Conservation (phyloP, 805 yeast species). For the Nakazawaea siamensis region DNA sequence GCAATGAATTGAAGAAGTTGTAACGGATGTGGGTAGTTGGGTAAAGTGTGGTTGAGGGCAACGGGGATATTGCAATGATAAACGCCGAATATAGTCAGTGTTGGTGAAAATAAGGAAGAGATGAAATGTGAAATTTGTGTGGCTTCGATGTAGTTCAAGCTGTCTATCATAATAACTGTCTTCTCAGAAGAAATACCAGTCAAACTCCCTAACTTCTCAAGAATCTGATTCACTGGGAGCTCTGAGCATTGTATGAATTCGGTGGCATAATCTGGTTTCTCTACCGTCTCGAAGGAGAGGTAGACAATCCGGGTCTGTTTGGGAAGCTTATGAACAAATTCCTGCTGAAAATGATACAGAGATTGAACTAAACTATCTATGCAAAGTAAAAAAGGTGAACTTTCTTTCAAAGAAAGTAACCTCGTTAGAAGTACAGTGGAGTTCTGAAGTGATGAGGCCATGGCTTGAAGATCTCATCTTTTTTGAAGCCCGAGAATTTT, state of each 20-base stretch:
- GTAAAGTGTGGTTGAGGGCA: conserved; percentile 9
- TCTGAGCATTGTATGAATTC: conserved; percentile 38
- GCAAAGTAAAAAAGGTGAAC: conserved; percentile 63
- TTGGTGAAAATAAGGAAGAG: conserved; percentile 32
- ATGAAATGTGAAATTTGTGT: conserved; percentile 41
- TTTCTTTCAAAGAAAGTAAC: conserved; percentile 61
- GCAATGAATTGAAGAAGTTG: conserved; percentile 62
- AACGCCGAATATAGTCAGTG: conserved; percentile 24
- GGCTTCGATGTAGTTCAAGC: conserved; percentile 50
- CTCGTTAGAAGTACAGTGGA: conserved; percentile 56
- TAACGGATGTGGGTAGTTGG: conserved; percentile 40
- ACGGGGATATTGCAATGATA: conserved; percentile 27
- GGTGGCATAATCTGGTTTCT: conserved; percentile 40
- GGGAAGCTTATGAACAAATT: conserved; percentile 38
- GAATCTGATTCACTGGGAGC: conserved; percentile 10
- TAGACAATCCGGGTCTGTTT: conserved; percentile 33
- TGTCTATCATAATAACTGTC: conserved; percentile 52
- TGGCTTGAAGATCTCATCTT: too few species aligned
- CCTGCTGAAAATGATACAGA: conserved; percentile 45
- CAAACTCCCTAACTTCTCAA: conserved; percentile 4
- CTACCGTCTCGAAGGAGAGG: conserved; percentile 62
- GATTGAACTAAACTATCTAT: conserved; percentile 69
- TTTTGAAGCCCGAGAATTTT: too few species aligned
- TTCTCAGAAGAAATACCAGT: conserved; percentile 16
- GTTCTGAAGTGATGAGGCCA: conserved; percentile 9